These are phyloP conservation scores for Vitis hybrid DNA, from an alignment of 177 flowering plant species.

Conservation along the genomic window DNA sequence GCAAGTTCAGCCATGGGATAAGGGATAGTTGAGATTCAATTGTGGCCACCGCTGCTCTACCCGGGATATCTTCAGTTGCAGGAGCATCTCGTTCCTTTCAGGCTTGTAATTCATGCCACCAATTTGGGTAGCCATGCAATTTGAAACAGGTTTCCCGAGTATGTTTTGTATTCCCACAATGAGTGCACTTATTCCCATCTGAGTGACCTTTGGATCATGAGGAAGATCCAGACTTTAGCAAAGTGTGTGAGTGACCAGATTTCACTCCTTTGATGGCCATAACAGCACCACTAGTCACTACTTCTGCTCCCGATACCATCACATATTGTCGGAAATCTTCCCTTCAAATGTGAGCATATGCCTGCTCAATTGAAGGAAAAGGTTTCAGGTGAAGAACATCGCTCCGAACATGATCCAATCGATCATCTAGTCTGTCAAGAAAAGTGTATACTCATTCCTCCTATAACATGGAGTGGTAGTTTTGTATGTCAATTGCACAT, in stretches of 20 bases:
- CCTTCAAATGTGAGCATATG: background rate
- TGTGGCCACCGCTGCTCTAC: background rate
- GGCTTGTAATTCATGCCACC: slow-evolving; percentile 3
- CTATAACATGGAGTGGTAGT: slow-evolving; percentile 1
- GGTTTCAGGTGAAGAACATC: too few species aligned
- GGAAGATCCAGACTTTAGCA: background rate
- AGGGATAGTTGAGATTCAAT: background rate
- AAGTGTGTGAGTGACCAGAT: background rate
- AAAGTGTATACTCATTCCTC: slow-evolving; percentile 9
- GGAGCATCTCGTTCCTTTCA: background rate
- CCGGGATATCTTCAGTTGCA: background rate
- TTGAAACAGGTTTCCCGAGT: too few species aligned
- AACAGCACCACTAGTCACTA: background rate
- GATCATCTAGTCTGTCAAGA: slow-evolving; percentile 6
- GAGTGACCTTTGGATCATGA: background rate
- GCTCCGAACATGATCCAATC: background rate
- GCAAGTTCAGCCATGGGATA: background rate
- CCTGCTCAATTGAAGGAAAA: too few species aligned
- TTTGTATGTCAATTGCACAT: slow-evolving; percentile 1
- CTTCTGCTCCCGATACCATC: background rate
- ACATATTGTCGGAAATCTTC: background rate
- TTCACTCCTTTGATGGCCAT: slow-evolving; percentile 6
- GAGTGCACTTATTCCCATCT: slow-evolving; percentile 7
- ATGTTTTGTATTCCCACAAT: background rate
- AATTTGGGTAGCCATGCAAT: too few species aligned